Evolutionary conservation across 2,329 filamentous ascomycete genomes (phyloP), one percentile per base, ranked within the genome.

Genomic region (Penicillium sp.): DNA sequence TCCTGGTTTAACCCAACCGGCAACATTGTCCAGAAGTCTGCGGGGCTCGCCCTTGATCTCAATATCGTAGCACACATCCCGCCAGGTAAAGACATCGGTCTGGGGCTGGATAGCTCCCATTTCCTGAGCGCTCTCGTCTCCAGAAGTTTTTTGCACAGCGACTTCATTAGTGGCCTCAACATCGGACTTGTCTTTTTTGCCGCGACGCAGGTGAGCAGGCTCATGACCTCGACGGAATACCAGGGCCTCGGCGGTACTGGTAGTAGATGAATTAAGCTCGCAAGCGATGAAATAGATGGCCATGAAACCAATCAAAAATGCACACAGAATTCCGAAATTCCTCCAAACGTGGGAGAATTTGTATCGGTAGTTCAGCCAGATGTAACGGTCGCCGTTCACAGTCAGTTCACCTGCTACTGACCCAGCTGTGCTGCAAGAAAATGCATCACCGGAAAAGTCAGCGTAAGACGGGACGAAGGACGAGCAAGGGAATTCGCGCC

Each of bases 191-290:
- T 25, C 45, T 21, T 55, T 55, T n/a, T 59, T 51, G 8, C 51
- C 48, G 14, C 50, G 48, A 21, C 64, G 62, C 9, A 63, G 54
- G 35, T 66, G 54, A 21, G 60, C 53, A 3, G 64, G 67, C 23
- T 55, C 63, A 44, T 67, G 55, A 84, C 69, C 86, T 44, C 86
- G 84, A 51, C 86, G 86, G 77, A 91, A 92, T 25, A 92, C 81
- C 1, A 92, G 78, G 13, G 91, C 85, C 66, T 92, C 89, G 39
- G 88, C 89, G 78, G 89, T 91, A 23, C 68, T 86, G 86, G 69
- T 90, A 87, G 19, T 59, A 16, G 54, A 56, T 4, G 57, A 56
- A 43, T 59, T 59, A 8, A 56, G 46, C 85, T 83, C 1, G 83
- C 78, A 27, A 85, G 59, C 67, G 65, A 64, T 48, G 73, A 88